Percentiles rank a stretch among this genome's conserved stretches.
phyloP scores from a whole-genome alignment of 768 basidiomycete species.

The Auricularia cornea region DNA sequence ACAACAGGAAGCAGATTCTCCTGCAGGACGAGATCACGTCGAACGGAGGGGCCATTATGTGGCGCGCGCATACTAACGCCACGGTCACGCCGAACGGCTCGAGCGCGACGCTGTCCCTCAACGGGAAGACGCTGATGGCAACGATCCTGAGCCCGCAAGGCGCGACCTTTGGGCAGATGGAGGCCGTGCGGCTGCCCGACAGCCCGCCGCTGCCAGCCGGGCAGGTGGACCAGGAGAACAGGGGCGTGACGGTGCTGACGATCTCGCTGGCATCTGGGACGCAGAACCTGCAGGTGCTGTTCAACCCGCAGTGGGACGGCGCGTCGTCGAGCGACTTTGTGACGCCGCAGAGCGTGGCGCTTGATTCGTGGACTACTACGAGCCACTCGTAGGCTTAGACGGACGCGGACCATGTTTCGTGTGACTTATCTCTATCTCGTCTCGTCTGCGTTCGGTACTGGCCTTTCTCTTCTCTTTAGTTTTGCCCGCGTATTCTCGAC shows the following conservation, averaged over 20 bases:
- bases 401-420: not conserved
- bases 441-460: not conserved
- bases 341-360: constrained; percentile 59
- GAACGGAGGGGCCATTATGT: constrained; percentile 47
- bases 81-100: constrained; percentile 52
- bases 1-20: constrained; percentile 78
- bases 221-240: constrained; percentile 62
- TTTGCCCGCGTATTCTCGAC: not conserved
- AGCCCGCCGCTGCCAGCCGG: constrained; percentile 59
- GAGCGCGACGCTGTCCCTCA: constrained; percentile 69
- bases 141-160: constrained; percentile 63
- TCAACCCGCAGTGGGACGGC: constrained; percentile 88
- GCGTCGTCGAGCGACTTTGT: constrained; percentile 53
- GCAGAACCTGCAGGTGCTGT: constrained; percentile 74
- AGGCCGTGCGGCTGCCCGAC: constrained; percentile 45
- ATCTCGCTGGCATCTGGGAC: constrained; percentile 61
- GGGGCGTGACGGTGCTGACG: constrained; percentile 68
- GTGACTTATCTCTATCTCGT: no score
- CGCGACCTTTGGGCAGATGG: constrained; percentile 49
- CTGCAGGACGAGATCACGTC: constrained; percentile 85
- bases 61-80: constrained; percentile 97
- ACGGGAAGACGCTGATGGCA: constrained; percentile 56
- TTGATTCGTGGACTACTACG: constrained; percentile 68
- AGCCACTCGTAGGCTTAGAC: constrained; percentile 50
- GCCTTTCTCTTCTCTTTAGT: not conserved